Base-by-base conservation (phyloP, 2,329 filamentous ascomycete species). In the Colletotrichum euphorbiae region DNA sequence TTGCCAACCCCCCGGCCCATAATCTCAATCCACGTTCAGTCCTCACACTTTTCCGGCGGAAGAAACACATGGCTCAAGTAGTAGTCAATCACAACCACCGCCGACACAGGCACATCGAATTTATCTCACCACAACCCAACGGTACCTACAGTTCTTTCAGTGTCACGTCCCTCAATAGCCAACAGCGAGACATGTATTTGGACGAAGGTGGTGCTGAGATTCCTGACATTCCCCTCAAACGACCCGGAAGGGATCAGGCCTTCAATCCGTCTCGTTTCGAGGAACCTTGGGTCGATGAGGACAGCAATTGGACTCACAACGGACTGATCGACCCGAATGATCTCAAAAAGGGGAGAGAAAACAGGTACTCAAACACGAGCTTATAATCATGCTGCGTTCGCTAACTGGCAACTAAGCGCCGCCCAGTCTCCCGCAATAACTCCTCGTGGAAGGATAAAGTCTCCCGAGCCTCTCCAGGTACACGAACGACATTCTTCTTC, bases 221-320 rank as follows among this genome's bases (percentile, higher is more conserved):
- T n/a, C 65, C 69, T 12, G 73, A 75, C n/a, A 71, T 75, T 19
- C 72, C 74, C 6, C 42, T 69, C 24, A 72, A 69, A 54, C 71
- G 67, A 24, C 67, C 56, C 33, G 13, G 21, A 28, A 11, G 28
- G 7, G 59, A 57, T 31, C 56, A 40, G 13, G 12, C 62, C 8
- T 62, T 38, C 31, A 62, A 45, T 15, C 56, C 62, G 50, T 57
- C 62, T 9, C 63, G 63, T 3, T 62, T 67, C 8, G 40, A 62
- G n/a, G 62, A 69, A 21, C 45, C 52, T 12, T 71, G 69, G 67
- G 62, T 59, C 12, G 67, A 69, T 12, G 67, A 71, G 13, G 58
- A 66, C 11, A 45, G 31, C 12, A 59, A 67, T 13, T 69, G 67
- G 67, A 45, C 62, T 38, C 63, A 69, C 24, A 58, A 38, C 13